A percentile compares a stretch with the other conserved stretches of the same genome.
Evolutionary conservation across 176 grass and related monocot species (phyloP).

Genomic region (Secale cereale): DNA sequence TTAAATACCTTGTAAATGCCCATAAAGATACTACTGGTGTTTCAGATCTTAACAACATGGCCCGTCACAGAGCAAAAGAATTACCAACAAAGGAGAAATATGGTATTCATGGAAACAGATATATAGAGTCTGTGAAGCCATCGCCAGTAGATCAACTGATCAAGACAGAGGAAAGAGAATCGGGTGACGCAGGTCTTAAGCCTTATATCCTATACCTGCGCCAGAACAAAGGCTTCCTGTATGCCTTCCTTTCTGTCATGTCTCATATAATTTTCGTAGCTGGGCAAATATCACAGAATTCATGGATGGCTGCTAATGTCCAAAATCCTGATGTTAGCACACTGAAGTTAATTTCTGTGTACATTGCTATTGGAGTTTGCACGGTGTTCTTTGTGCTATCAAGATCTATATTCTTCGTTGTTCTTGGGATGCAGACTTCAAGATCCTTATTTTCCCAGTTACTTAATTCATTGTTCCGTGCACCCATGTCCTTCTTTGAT

Average conservation of each 20-base stretch:
- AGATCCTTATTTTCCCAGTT: conserved; percentile 87
- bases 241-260: conserved; percentile 41
- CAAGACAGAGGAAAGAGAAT: conserved; percentile 87
- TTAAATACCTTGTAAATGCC: conserved; percentile 76
- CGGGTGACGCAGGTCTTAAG: conserved; percentile 70
- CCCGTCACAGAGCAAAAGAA: conserved; percentile 20
- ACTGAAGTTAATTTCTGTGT: conserved; percentile 76
- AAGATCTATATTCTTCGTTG: conserved; percentile 51
- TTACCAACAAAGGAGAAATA: conserved; percentile 35
- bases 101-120: conserved; percentile 24
- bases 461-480: conserved; percentile 67
- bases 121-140: conserved; percentile 23
- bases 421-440: conserved; percentile 73
- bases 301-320: conserved; percentile 94
- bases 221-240: conserved; percentile 82
- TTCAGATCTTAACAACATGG: conserved; percentile 40
- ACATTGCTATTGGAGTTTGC: conserved; percentile 63
- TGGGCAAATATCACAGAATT: conserved; percentile 92
- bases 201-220: conserved; percentile 73
- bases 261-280: conserved; percentile 58
- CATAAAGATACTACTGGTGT: conserved; percentile 60
- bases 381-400: conserved; percentile 61
- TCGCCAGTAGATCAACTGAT: conserved; percentile 67
- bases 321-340: conserved; percentile 60
- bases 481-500: conserved; percentile 93